phyloP scores from a whole-genome alignment of 164 flowering plant species.

The Houttuynia cordata region DNA sequence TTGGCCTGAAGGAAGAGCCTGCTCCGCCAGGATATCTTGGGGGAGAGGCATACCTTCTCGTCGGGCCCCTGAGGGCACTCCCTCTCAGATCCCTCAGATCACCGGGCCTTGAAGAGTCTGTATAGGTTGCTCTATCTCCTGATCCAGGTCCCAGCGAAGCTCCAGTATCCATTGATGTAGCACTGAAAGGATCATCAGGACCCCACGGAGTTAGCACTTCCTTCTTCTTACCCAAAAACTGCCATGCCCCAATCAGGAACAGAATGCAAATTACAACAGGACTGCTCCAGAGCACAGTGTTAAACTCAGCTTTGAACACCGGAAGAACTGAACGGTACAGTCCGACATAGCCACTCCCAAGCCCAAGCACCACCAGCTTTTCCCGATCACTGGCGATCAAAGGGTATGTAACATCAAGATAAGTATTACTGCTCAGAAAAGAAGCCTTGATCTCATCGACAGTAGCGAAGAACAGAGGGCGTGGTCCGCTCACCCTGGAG shows the following conservation, averaged over 20 bases:
- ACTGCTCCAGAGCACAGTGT: slow-evolving; percentile 67
- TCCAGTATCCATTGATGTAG: too few relatives aligned
- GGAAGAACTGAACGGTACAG: slow-evolving; percentile 84
- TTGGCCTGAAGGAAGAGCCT: slow-evolving; percentile 48
- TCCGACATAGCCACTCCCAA: slow-evolving; percentile 76
- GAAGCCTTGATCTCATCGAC: slow-evolving; percentile 64
- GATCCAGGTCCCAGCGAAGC: slow-evolving; percentile 35
- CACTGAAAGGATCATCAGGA: slow-evolving; percentile 72
- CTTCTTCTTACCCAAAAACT: slow-evolving; percentile 84
- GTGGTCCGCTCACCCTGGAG: slow-evolving; percentile 40
- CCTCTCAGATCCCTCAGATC: slow-evolving; percentile 61
- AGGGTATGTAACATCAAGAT: slow-evolving; percentile 25
- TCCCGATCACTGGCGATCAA: slow-evolving; percentile 69
- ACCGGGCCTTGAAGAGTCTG: slow-evolving; percentile 47
- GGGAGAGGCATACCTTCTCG: slow-evolving; percentile 72
- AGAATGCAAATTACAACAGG: slow-evolving; percentile 77
- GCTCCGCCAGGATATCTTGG: slow-evolving; percentile 50
- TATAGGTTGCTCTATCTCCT: slow-evolving; percentile 38
- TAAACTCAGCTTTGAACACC: slow-evolving; percentile 51
- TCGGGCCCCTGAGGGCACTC: slow-evolving; percentile 44
- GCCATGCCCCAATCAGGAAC: slow-evolving; percentile 79
- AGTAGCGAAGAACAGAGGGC: slow-evolving; percentile 53
- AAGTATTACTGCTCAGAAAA: slow-evolving; percentile 33
- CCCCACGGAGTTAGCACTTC: slow-evolving; percentile 87
- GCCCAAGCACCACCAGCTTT: slow-evolving; percentile 69